These are phyloP conservation scores for Polyporus tsugae DNA, from an alignment of 1,284 basidiomycete genomes.

Conservation along the genomic window DNA sequence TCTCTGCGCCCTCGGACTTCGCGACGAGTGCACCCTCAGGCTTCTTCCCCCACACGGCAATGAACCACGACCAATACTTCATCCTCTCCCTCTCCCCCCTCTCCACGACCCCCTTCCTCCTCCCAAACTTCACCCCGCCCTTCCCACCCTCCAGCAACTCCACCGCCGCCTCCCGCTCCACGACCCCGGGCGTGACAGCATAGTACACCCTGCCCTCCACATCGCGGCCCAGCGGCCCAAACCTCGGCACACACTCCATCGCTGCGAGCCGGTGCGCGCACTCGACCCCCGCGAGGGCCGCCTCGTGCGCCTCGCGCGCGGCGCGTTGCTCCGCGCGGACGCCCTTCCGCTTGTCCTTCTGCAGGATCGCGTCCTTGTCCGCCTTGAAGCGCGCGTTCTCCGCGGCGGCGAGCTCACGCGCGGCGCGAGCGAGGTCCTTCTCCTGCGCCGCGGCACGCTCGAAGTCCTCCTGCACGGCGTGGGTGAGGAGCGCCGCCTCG, in stretches of 20 bases:
- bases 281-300: conserved; percentile 41
- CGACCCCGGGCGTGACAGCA: conserved; percentile 41
- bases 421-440: conserved; percentile 59
- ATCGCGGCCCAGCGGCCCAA: conserved; percentile 47
- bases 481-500: conserved; percentile 55
- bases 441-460: conserved; percentile 61
- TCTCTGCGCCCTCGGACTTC: conserved; percentile 33
- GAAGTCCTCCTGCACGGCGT: conserved; percentile 61
- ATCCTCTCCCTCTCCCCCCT: conserved; percentile 55
- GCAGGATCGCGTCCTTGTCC: conserved; percentile 1
- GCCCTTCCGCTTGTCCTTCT: conserved; percentile 16
- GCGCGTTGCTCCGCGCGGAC: conserved; percentile 17
- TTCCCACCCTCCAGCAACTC: conserved; percentile 41
- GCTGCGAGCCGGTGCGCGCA: conserved; percentile 40
- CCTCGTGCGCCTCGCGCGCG: conserved; percentile 40
- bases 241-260: conserved; percentile 42
- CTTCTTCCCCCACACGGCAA: conserved; percentile 73
- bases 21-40: conserved; percentile 47
- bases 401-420: conserved; percentile 54
- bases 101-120: conserved; percentile 49
- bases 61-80: conserved; percentile 74
- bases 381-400: conserved; percentile 56
- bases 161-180: conserved; percentile 43
- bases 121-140: conserved; percentile 39
- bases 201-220: conserved; percentile 49